Conservation (phyloP, 345 rosid species). For the Eucalyptus albens region DNA sequence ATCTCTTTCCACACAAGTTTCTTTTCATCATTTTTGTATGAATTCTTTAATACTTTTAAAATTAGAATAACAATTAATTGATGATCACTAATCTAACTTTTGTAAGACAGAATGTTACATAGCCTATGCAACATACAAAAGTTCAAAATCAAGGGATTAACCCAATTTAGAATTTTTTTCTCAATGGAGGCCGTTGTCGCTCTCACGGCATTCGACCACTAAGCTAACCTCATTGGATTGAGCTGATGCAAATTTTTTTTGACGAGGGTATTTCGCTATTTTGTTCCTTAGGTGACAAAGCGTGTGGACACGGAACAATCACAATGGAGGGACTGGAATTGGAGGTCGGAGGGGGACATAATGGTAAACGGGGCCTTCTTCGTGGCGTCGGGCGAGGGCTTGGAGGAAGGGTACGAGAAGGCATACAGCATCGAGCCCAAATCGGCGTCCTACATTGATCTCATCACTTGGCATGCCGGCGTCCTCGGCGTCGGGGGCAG, state of each 20-base stretch:
- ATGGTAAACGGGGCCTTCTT: slow-evolving; percentile 93
- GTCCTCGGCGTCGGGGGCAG: slow-evolving; percentile 79
- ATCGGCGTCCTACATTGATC: slow-evolving; percentile 57
- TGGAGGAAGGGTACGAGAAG: slow-evolving; percentile 73
- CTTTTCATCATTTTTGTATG: background rate
- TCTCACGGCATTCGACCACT: background rate
- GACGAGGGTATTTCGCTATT: background rate
- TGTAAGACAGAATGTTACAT: background rate
- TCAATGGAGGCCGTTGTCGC: background rate
- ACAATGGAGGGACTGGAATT: slow-evolving; percentile 81
- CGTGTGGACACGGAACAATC: slow-evolving; percentile 68
- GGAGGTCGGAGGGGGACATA: slow-evolving; percentile 92
- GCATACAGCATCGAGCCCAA: slow-evolving; percentile 91
- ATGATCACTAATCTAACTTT: background rate
- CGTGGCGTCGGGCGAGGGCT: slow-evolving; percentile 65
- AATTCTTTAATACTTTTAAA: background rate
- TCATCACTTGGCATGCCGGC: slow-evolving; percentile 52
- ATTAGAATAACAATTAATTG: background rate
- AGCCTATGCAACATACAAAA: background rate
- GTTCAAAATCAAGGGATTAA: background rate
- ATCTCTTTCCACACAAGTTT: background rate
- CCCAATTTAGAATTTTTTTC: background rate
- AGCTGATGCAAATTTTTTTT: background rate
- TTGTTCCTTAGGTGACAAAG: slow-evolving; percentile 62
- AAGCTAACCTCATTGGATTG: background rate